Evolutionary conservation across 352 stramenopile species (phyloP), one percentile per base, ranked within the genome.

Genomic region (Thalassiosira mediterranea): DNA sequence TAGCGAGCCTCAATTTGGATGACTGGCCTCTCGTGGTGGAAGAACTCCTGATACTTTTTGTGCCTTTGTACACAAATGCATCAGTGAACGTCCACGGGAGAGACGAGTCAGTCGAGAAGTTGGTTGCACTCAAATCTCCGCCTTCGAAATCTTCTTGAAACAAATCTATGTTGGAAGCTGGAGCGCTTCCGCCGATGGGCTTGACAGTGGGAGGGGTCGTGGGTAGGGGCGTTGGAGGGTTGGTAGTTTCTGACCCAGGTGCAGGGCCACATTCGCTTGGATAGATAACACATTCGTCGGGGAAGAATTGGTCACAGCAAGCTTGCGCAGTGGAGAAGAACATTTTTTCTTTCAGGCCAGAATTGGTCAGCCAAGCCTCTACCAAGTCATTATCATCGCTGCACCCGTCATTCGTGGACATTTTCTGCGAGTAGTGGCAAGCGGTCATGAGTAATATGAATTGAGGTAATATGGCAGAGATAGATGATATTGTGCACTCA

Each of bases 141-240:
- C 11, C 25, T 63, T 72, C 62, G 59, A 72, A 72, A 48, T 69
- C 46, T 58, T 69, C 60, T 8, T 3, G 17, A 7, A 34, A 58
- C 3, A 15, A 5, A 21, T 4, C 26, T 52, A 5, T 52, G 44
- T 5, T 4, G 44, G 19, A 5, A 21, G 4, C 19, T n/a, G n/a
- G n/a, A n/a, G n/a, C n/a, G n/a, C n/a, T n/a, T n/a, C n/a, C n/a
- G n/a, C n/a, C n/a, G n/a, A n/a, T n/a, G n/a, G n/a, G n/a, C n/a
- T n/a, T n/a, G n/a, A n/a, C n/a, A n/a, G n/a, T n/a, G n/a, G n/a
- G n/a, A n/a, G 29, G 25, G 29, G n/a, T 21, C 11, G 31, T 11
- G 13, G 44, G 15, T 26, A 53, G 15, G 15, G 44, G 37, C 37
- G 37, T 15, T 15, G 37, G 37, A 44, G 37, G 8, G 37, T 15